These are phyloP conservation scores for Thelonectria rubi DNA, from an alignment of 2,329 filamentous ascomycete genomes.

Conservation along the genomic window DNA sequence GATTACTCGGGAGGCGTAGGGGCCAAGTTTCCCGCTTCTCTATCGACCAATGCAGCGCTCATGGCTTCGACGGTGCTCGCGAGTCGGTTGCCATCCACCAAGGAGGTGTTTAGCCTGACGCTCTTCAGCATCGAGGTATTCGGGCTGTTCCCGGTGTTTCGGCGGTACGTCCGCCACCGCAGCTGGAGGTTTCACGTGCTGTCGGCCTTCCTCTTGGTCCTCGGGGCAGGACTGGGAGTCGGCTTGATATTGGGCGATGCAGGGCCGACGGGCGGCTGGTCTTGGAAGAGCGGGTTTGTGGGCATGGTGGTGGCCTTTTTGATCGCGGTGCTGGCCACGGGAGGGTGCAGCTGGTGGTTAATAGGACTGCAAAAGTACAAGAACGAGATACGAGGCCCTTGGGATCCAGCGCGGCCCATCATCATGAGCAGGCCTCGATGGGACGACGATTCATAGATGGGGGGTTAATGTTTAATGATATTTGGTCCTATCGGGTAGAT, in stretches of 20 bases:
- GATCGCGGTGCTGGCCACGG: constrained; percentile 81
- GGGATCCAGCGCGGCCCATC: constrained; percentile 93
- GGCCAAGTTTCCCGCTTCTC: constrained; percentile 72
- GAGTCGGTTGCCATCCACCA: constrained; percentile 86
- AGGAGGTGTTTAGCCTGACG: constrained; percentile 93
- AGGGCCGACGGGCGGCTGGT: constrained; percentile 51
- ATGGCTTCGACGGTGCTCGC: constrained; percentile 97
- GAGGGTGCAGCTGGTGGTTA: constrained; percentile 96
- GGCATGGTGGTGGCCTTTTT: constrained; percentile 82
- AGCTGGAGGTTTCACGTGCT: constrained; percentile 83
- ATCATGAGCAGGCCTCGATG: constrained; percentile 74
- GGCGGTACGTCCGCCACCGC: constrained; percentile 84
- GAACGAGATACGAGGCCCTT: constrained; percentile 97
- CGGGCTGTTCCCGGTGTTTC: constrained; percentile 95
- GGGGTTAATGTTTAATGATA: constrained; percentile 23
- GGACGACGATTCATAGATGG: constrained; percentile 48
- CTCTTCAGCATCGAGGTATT: constrained; percentile 98
- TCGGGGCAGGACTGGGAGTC: constrained; percentile 82
- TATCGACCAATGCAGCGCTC: constrained; percentile 94
- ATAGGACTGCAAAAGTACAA: constrained; percentile 98
- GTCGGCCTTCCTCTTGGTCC: constrained; percentile 78
- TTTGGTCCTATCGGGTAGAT: no score
- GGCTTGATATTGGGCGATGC: constrained; percentile 66
- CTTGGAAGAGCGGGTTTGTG: constrained; percentile 67
- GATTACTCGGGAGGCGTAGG: constrained; percentile 83